Conservation (phyloP, 495 filamentous ascomycete genomes). For the Xylaria venustula region DNA sequence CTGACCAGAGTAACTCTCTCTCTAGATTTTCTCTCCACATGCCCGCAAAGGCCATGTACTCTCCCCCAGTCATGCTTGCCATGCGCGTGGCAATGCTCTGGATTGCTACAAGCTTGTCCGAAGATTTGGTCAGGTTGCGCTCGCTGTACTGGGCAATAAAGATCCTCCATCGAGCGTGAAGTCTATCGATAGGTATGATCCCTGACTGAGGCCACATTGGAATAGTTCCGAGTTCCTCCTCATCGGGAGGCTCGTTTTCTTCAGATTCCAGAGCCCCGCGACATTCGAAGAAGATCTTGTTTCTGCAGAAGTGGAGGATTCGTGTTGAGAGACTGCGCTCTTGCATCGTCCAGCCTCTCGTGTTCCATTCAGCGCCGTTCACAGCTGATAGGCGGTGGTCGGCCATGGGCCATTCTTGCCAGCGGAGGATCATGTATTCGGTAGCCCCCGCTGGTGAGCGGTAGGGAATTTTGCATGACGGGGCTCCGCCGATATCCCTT, state of each 20-base stretch:
- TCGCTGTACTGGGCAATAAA: constrained; percentile 12
- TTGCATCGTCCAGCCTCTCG: constrained; percentile 32
- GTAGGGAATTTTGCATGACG: constrained; percentile 6
- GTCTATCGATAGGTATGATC: background rate
- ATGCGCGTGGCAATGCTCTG: constrained; percentile 18
- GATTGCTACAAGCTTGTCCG: constrained; percentile 20
- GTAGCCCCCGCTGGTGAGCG: background rate
- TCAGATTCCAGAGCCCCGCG: background rate
- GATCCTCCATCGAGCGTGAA: constrained; percentile 8
- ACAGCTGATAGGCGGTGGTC: background rate
- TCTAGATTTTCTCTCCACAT: constrained; percentile 12
- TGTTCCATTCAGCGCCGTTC: constrained; percentile 5
- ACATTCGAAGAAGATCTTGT: constrained; percentile 31
- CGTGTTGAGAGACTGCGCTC: constrained; percentile 29
- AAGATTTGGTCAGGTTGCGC: constrained; percentile 6
- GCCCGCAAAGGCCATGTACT: constrained; percentile 12
- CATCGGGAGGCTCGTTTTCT: constrained; percentile 3
- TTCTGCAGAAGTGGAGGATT: constrained; percentile 20
- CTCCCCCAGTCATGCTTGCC: background rate
- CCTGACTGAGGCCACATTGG: background rate
- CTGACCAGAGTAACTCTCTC: constrained; percentile 13
- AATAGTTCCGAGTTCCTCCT: background rate
- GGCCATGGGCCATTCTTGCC: background rate
- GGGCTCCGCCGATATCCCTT: background rate
- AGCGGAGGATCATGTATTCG: background rate